These are phyloP conservation scores for Beauveria sp. DNA, from an alignment of 2,329 filamentous ascomycete genomes.

Conservation along the genomic window DNA sequence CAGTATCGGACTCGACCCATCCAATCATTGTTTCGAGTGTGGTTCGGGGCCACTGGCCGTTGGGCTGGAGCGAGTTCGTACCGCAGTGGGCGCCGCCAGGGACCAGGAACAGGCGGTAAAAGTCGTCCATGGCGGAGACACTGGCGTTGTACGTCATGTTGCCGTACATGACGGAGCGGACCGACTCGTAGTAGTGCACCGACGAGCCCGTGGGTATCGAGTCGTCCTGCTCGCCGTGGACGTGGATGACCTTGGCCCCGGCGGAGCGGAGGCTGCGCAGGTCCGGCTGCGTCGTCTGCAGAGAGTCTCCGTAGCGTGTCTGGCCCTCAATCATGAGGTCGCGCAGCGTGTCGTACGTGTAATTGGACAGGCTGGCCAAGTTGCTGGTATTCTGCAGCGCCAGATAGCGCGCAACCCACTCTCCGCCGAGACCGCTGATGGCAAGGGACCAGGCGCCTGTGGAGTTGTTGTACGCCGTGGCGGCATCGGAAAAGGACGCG, in stretches of 20 bases:
- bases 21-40: slow-evolving; percentile 40
- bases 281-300: slow-evolving; percentile 48
- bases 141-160: slow-evolving; percentile 29
- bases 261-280: slow-evolving; percentile 39
- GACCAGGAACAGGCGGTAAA: slow-evolving; percentile 32
- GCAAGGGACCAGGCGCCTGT: slow-evolving; percentile 24
- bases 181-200: slow-evolving; percentile 46
- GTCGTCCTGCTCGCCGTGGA: slow-evolving; percentile 47
- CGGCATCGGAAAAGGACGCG: slow-evolving; percentile 26
- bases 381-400: slow-evolving; percentile 27
- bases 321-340: slow-evolving; percentile 43
- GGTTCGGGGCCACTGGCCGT: slow-evolving; percentile 33
- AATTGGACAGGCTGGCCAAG: slow-evolving; percentile 31
- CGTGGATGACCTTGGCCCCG: slow-evolving; percentile 49
- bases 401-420: slow-evolving; percentile 33
- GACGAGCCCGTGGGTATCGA: slow-evolving; percentile 45
- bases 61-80: slow-evolving; percentile 31
- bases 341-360: slow-evolving; percentile 45
- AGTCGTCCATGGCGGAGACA: slow-evolving; percentile 37
- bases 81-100: slow-evolving; percentile 46
- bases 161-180: slow-evolving; percentile 42
- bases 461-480: slow-evolving; percentile 23
- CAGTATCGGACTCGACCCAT: slow-evolving; percentile 43
- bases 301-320: slow-evolving; percentile 38
- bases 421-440: slow-evolving; percentile 23